A percentile compares a stretch with the other conserved stretches of the same genome.
Evolutionary conservation across 2,329 filamentous ascomycete species (phyloP).

Genomic region (Hypomyces perniciosus): DNA sequence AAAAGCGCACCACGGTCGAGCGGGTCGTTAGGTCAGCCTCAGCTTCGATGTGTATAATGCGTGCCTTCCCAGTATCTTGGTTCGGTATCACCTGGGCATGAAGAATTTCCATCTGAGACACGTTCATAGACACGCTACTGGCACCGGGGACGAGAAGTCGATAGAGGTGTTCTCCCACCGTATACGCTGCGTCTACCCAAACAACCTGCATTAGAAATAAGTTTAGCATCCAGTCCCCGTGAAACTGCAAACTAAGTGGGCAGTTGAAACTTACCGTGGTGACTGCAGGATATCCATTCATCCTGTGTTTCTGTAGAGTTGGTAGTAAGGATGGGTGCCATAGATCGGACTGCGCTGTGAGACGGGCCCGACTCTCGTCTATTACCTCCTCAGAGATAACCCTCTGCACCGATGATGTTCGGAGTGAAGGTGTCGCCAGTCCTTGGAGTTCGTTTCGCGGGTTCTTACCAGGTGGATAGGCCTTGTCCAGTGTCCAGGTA

Average conservation of each 20-base stretch:
- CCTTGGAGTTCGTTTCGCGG: neutral
- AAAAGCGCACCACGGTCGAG: neutral
- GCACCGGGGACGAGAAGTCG: neutral
- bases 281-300: neutral
- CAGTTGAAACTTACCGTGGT: neutral
- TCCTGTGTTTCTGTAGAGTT: neutral
- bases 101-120: neutral
- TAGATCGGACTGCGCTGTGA: neutral
- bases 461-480: constrained; percentile 18
- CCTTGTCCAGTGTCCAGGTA: constrained; percentile 47
- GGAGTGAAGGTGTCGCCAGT: neutral
- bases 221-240: neutral
- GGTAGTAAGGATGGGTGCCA: neutral
- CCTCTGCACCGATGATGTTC: neutral
- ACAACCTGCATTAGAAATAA: neutral
- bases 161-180: neutral
- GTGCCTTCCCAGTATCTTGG: neutral
- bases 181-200: neutral
- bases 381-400: neutral
- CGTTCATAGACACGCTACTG: neutral
- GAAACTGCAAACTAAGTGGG: neutral
- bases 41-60: neutral
- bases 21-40: neutral
- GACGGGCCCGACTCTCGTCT: neutral
- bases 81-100: neutral